phyloP scores from a whole-genome alignment of 495 filamentous ascomycete species.

The Penicillium macrosclerotiorum region DNA sequence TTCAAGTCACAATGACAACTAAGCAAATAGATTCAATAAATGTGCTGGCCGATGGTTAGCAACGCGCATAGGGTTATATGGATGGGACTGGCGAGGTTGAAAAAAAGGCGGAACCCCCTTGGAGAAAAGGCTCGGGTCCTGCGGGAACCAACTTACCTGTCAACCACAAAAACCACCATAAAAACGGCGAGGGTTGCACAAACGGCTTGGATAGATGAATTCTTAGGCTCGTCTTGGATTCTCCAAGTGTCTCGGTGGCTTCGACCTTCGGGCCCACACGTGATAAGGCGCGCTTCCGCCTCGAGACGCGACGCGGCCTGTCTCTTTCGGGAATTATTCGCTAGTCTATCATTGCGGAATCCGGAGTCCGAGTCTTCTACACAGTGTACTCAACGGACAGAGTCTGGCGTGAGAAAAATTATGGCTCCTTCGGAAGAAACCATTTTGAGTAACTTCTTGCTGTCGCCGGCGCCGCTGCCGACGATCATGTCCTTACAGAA shows the following conservation, averaged over 20 bases:
- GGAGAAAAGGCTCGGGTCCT: slow-evolving; percentile 9
- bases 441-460: slow-evolving; percentile 75
- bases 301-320: slow-evolving; percentile 8
- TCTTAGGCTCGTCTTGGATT: not conserved
- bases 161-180: not conserved
- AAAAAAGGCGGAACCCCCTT: slow-evolving; percentile 18
- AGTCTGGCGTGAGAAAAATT: not conserved
- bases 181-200: too few species aligned
- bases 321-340: slow-evolving; percentile 5
- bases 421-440: slow-evolving; percentile 72
- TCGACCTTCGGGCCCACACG: slow-evolving; percentile 1
- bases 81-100: too few species aligned
- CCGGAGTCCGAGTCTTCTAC: too few species aligned
- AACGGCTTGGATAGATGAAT: not conserved
- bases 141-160: slow-evolving; percentile 11
- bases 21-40: too few species aligned
- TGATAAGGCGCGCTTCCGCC: slow-evolving; percentile 1
- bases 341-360: not conserved
- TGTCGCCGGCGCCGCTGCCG: slow-evolving; percentile 69
- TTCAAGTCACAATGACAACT: too few species aligned
- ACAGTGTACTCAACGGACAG: too few species aligned
- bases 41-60: too few species aligned
- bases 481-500: slow-evolving; percentile 69
- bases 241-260: not conserved
- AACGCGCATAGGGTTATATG: too few species aligned